Evolutionary conservation across 2,329 filamentous ascomycete species (phyloP), one percentile per base, ranked within the genome.

Genomic region (Cladophialophora carrionii): DNA sequence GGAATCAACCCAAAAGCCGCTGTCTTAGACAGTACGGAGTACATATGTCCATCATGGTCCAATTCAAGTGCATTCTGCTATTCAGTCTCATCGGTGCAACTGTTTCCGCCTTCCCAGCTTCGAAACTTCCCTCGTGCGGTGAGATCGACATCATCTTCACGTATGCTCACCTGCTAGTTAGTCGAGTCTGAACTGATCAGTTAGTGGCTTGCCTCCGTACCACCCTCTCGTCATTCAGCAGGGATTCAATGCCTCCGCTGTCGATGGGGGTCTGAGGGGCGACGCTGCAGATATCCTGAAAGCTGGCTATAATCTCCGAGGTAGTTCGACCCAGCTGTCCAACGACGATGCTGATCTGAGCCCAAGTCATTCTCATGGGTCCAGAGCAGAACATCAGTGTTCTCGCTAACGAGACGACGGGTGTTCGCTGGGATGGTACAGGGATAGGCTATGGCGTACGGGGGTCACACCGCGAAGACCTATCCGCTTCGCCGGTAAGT

Each of bases 261-360:
- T 61, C 17, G 43, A 65, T 24, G 48, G 20, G 7, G 57, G 48
- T 14, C 58, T 65, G 17, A 56, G 64, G 31, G 54, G 20, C 12
- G 61, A 63, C 53, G 55, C 54, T 22, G 55, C 48, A 12, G 34
- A 61, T 9, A 63, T 63, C 31, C 12, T 61, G 5, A 59, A 56
- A 41, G 64, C 64, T 24, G 64, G 64, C n/a, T 66, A 66, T 48
- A 66, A 66, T 24, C 37, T 63, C 8, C 48, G 64, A 57, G 55
- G 64, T 64, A n/a, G 43, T 49, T 14, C 43, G n/a, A 2, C 17
- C 14, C 48, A 17, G 12, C 24, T 37, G 32, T 46, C 29, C 41
- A 32, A 1, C 32, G 4, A 10, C 29, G 1, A 9, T 12, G 29
- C 51, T 54, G 51, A 54, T 14, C 8, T 29, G 51, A 32, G 24